Conservation (phyloP, 208 protist species). For the Borovskyia barvae region DNA sequence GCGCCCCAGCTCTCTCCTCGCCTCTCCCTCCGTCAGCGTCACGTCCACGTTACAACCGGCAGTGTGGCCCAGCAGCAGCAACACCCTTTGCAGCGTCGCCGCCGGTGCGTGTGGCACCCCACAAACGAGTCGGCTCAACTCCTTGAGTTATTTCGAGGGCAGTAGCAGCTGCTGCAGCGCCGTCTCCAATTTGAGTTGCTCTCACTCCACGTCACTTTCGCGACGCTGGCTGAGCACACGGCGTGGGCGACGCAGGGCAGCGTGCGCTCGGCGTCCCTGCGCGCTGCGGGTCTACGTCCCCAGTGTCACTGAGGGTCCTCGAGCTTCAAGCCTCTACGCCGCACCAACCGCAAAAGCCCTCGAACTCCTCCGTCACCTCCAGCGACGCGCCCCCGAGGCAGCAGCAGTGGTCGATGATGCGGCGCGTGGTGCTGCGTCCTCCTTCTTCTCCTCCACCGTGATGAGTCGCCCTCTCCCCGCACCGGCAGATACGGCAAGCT, state of each 20-base stretch:
- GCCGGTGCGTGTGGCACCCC: slow-evolving; percentile 22
- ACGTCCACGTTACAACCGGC: slow-evolving; percentile 11
- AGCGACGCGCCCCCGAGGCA: slow-evolving; percentile 3
- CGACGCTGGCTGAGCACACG: not conserved
- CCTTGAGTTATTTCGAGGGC: no score
- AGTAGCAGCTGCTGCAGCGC: not conserved
- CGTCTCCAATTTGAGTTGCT: not conserved
- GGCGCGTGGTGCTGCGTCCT: no score
- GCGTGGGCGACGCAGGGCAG: slow-evolving; percentile 8
- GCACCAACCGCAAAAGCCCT: slow-evolving; percentile 30
- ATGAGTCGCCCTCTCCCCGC: no score
- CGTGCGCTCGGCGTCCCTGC: slow-evolving; percentile 9
- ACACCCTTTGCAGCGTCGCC: no score
- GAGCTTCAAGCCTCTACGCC: slow-evolving; percentile 32
- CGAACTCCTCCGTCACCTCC: slow-evolving; percentile 19
- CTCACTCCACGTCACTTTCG: not conserved
- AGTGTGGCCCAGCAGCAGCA: slow-evolving; percentile 16
- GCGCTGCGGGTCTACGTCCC: slow-evolving; percentile 28
- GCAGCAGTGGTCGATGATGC: not conserved
- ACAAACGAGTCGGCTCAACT: not conserved
- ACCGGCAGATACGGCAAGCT: not conserved
- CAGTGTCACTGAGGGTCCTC: slow-evolving; percentile 34
- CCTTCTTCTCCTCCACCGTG: not conserved
- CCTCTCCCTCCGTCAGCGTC: slow-evolving; percentile 16
- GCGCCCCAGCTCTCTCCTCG: slow-evolving; percentile 1